A percentile compares a stretch with the other conserved stretches of the same genome.
phyloP scores from a whole-genome alignment of 2,329 filamentous ascomycete species.

The Clarireedia hainanense region DNA sequence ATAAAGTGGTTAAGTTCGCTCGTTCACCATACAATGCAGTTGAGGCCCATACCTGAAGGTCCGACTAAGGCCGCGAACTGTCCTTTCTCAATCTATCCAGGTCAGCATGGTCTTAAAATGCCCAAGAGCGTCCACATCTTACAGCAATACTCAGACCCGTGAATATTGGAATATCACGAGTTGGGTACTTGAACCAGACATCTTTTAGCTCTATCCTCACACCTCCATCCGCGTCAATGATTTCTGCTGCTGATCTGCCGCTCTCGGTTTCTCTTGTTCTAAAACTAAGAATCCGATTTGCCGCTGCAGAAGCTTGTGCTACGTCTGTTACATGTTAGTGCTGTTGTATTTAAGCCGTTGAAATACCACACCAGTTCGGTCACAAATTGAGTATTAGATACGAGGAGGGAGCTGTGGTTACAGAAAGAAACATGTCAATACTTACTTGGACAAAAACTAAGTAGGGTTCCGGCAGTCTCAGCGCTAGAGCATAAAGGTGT shows the following conservation, averaged over 20 bases:
- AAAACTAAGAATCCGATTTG: constrained; percentile 48
- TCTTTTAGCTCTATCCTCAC: constrained; percentile 49
- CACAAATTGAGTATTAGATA: no score
- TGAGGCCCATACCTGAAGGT: constrained; percentile 35
- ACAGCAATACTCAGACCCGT: constrained; percentile 50
- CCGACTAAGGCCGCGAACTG: constrained; percentile 51
- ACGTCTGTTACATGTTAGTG: constrained; percentile 32
- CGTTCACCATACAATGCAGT: no score
- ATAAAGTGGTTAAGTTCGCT: no score
- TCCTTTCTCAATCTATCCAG: constrained; percentile 27
- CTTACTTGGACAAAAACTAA: constrained; percentile 40
- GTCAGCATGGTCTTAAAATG: constrained; percentile 8
- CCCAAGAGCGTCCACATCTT: not conserved
- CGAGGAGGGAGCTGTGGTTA: not conserved
- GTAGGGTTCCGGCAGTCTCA: constrained; percentile 45
- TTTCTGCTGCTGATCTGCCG: constrained; percentile 8
- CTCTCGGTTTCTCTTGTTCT: constrained; percentile 11
- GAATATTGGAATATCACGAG: constrained; percentile 49
- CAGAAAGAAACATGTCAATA: not conserved
- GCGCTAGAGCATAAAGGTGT: constrained; percentile 20
- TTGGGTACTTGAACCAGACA: constrained; percentile 54
- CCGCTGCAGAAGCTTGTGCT: constrained; percentile 49
- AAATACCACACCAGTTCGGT: no score
- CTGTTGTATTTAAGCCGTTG: no score
- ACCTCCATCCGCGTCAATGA: constrained; percentile 32